Conservation (phyloP, 345 rosid genomes). For the Gossypium australe region DNA sequence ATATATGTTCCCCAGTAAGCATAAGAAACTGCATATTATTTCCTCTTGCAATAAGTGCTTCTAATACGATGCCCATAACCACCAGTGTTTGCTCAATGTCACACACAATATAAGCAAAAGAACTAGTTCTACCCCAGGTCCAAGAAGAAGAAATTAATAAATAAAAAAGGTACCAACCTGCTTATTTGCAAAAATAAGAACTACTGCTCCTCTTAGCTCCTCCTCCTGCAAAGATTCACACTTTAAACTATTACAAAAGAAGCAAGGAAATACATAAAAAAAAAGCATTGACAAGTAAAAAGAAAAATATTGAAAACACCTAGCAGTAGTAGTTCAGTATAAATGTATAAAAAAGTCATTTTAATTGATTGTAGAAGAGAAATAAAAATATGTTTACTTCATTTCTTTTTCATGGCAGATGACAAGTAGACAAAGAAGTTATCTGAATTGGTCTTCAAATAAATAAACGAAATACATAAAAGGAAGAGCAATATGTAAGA, state of each 20-base stretch:
- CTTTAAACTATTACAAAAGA: background rate
- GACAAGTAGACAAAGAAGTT: background rate
- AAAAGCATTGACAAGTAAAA: background rate
- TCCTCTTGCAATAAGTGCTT: background rate
- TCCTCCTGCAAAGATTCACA: conserved; percentile 43
- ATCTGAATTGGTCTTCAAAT: background rate
- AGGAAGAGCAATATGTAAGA: background rate
- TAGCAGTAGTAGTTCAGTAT: background rate
- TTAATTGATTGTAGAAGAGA: background rate
- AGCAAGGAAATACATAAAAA: background rate
- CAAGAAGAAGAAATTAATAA: background rate
- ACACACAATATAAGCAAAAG: background rate
- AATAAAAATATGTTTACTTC: no score
- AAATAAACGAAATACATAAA: background rate
- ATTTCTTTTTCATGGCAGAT: background rate
- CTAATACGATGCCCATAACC: background rate
- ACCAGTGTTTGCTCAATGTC: background rate
- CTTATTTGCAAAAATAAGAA: conserved; percentile 65
- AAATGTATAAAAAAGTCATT: background rate
- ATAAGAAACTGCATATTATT: conserved; percentile 1
- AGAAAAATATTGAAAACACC: background rate
- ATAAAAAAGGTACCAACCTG: conserved; percentile 35
- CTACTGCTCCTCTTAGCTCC: conserved; percentile 61
- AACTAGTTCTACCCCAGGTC: background rate
- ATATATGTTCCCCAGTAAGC: background rate